A percentile compares a stretch with the other conserved stretches of the same genome.
Conservation (phyloP, 164 flowering plant genomes). For the Amborella trichopoda region DNA sequence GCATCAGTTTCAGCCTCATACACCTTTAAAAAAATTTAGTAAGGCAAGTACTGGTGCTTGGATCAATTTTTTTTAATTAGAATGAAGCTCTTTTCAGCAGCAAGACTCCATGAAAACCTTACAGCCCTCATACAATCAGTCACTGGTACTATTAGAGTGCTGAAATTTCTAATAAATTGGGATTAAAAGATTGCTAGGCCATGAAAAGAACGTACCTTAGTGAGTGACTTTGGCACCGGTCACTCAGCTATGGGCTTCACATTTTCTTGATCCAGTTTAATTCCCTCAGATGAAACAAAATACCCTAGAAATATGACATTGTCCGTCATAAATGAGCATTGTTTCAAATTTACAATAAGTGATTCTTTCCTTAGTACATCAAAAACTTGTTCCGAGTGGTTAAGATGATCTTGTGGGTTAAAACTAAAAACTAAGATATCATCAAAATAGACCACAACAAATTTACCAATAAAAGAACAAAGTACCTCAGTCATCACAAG, state of each 20-base stretch:
- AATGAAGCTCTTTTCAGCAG: not conserved
- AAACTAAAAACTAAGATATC: too few species aligned
- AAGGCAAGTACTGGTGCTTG: not conserved
- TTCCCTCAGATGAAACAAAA: too few species aligned
- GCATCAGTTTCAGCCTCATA: not conserved
- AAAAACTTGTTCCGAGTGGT: too few species aligned
- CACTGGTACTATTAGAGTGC: not conserved
- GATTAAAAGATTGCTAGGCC: not conserved
- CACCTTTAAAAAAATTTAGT: not conserved
- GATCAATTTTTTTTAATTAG: not conserved
- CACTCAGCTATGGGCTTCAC: not conserved
- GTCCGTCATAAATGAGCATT: too few species aligned
- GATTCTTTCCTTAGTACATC: too few species aligned
- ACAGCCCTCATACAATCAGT: not conserved
- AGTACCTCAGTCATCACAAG: too few species aligned
- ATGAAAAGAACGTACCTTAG: not conserved
- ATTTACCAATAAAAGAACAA: too few species aligned
- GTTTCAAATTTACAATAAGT: too few species aligned
- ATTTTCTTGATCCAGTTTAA: not conserved
- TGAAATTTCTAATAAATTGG: not conserved
- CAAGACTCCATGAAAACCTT: not conserved
- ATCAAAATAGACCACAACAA: too few species aligned
- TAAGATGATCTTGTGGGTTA: too few species aligned
- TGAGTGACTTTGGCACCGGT: not conserved
- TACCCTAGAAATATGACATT: too few species aligned